phyloP scores from a whole-genome alignment of 441 rosid species.

The Flueggea neowawraea region DNA sequence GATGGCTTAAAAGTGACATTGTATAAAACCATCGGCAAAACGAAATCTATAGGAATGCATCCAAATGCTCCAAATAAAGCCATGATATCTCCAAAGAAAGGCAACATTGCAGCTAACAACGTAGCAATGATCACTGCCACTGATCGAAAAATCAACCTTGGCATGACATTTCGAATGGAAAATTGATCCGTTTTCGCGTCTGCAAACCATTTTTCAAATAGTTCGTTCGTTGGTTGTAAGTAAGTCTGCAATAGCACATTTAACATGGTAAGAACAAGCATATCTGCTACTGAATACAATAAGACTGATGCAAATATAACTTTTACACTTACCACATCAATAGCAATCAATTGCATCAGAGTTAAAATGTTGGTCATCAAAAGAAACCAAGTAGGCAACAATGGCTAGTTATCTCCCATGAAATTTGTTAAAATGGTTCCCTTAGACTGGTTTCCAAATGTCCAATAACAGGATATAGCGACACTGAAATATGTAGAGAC shows the following conservation, averaged over 20 bases:
- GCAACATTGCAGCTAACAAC: conserved; percentile 39
- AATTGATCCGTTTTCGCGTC: conserved; percentile 39
- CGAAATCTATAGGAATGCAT: conserved; percentile 49
- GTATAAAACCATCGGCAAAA: conserved; percentile 46
- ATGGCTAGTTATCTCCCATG: conserved; percentile 26
- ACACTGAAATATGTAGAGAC: conserved; percentile 38
- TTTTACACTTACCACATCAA: conserved; percentile 30
- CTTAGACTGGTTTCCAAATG: conserved; percentile 41
- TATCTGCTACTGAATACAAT: no score
- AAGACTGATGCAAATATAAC: neutral
- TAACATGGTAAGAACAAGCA: neutral
- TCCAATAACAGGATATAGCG: conserved; percentile 57
- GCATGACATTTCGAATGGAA: conserved; percentile 38
- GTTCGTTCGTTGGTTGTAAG: conserved; percentile 51
- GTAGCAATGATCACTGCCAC: conserved; percentile 30
- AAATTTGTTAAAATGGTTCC: conserved; percentile 36
- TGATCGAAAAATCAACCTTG: conserved; percentile 38
- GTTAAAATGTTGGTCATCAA: conserved; percentile 40
- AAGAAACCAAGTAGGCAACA: conserved; percentile 53
- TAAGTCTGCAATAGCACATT: conserved; percentile 29
- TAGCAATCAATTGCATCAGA: conserved; percentile 39
- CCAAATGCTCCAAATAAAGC: conserved; percentile 56
- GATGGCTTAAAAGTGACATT: conserved; percentile 48
- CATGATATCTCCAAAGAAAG: conserved; percentile 64
- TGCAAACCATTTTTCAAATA: conserved; percentile 41